These are phyloP conservation scores for Rhododendron henanense DNA, from an alignment of 148 eudicot species.

Conservation along the genomic window DNA sequence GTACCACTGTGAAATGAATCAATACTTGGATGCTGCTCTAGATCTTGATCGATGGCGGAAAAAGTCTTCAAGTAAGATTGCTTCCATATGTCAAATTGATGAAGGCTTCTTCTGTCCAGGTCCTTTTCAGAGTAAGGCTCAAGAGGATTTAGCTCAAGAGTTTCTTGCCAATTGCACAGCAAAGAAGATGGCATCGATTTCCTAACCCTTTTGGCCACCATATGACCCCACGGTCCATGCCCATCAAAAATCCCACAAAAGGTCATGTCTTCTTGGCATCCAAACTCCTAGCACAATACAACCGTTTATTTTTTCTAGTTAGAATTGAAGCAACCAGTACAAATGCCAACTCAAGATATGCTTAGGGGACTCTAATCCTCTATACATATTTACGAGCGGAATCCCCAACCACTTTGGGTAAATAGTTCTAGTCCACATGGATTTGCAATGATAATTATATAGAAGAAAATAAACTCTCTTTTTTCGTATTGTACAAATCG, in stretches of 20 bases:
- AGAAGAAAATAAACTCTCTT: no score
- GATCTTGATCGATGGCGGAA: conserved; percentile 62
- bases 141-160: conserved; percentile 29
- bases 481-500: no score
- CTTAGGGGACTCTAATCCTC: background rate
- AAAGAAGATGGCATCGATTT: conserved; percentile 60
- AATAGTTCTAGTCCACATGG: background rate
- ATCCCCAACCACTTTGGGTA: background rate
- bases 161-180: conserved; percentile 70
- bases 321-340: background rate
- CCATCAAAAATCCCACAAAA: conserved; percentile 94
- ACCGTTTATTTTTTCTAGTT: background rate
- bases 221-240: conserved; percentile 96
- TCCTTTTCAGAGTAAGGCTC: conserved; percentile 19
- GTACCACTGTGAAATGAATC: conserved; percentile 76
- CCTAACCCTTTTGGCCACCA: conserved; percentile 66
- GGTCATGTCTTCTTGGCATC: conserved; percentile 69
- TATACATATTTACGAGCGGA: background rate
- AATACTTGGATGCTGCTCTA: conserved; percentile 46
- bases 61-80: conserved; percentile 56
- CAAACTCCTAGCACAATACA: conserved; percentile 53
- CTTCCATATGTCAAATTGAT: conserved; percentile 56
- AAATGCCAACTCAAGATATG: background rate
- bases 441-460: no score
- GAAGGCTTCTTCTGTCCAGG: conserved; percentile 7